Percentiles rank a stretch among this genome's conserved stretches.
Conservation (phyloP, 768 basidiomycete genomes). For the Rhodosporidiobolus odoratus region DNA sequence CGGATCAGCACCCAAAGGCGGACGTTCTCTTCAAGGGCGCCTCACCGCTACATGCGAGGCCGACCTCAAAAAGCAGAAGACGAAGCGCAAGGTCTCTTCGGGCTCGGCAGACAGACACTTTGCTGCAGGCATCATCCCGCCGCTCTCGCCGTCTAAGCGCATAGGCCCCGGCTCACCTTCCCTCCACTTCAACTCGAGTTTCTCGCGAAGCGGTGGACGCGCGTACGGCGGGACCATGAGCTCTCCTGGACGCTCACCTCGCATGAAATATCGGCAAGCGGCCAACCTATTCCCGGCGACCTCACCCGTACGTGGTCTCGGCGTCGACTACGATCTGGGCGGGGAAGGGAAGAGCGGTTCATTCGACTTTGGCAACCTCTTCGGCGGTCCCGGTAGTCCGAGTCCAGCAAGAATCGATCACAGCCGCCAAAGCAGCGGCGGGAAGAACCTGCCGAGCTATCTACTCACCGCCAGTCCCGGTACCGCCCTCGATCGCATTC, state of each 20-base stretch:
- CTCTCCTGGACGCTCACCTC: constrained; percentile 31
- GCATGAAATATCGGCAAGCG: constrained; percentile 2
- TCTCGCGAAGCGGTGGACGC: not conserved
- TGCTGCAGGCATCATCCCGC: constrained; percentile 23
- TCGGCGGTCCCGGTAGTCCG: constrained; percentile 22
- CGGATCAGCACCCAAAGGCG: not conserved
- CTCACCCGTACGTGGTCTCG: constrained; percentile 21
- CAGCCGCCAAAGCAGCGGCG: not conserved
- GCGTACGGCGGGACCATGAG: constrained; percentile 22
- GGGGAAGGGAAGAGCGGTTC: constrained; percentile 10
- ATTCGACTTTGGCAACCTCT: constrained; percentile 18
- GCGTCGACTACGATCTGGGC: constrained; percentile 4
- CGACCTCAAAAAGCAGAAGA: constrained; percentile 31
- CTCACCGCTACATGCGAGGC: constrained; percentile 38
- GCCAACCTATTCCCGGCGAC: constrained; percentile 9
- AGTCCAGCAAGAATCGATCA: constrained; percentile 9
- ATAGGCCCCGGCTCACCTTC: constrained; percentile 34
- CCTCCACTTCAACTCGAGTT: constrained; percentile 7
- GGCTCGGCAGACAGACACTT: not conserved
- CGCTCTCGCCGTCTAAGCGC: constrained; percentile 33
- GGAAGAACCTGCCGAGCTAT: constrained; percentile 24
- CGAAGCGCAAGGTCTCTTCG: not conserved
- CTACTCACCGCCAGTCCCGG: constrained; percentile 39
- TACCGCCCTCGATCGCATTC: constrained; percentile 36
- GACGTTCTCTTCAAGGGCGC: constrained; percentile 31